Evolutionary conservation across 1,139 yeast species (phyloP), one percentile per base, ranked within the genome.

Genomic region (Debaryomyces udenii): DNA sequence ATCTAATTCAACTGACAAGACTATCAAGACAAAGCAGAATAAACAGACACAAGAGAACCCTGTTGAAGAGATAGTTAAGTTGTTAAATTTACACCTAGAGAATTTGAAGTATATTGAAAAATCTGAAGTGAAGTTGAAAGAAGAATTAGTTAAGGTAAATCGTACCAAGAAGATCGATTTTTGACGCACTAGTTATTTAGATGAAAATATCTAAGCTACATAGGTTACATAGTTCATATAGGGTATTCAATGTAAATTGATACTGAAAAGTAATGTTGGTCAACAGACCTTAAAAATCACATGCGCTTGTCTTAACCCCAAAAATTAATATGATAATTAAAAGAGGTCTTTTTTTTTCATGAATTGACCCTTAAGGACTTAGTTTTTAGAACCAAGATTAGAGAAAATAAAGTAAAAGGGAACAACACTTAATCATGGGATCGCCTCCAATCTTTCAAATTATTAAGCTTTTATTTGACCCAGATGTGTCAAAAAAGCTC

Each of bases 31-130:
- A 9, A 64, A 64, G 7, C 59, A 54, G 16, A 36, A 52, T 11
- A 47, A 57, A 9, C 57, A 59, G 7, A 62, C 63, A 2, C 52
- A 46, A 15, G 65, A 57, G 9, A 85, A 81, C 46, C 84, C 66
- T 56, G 80, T 61, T 59, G 86, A 73, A 53, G 83, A 78, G 53
- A 80, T 93, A 49, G 84, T 94, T 36, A 85, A 83, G 61, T 74
- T 94, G 48, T 76, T 93, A 60, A 91, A 93, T 59, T 80, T 90
- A 37, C 99, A 93, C 62, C 71, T 93, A 61, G 94, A 91, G 49
- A 89, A 96, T 50, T 75, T 93, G 63, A 89, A 84, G 60, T 91
- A 93, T 74, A 80, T 93, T 44, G 96, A 93, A 56, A 76, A 76
- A 45, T 78, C 82, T 45, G 89, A 96, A 44, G 75, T 76, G 15